Conservation (phyloP, 371 early-diverging fungal species). For the Syncephalastrum monosporum region DNA sequence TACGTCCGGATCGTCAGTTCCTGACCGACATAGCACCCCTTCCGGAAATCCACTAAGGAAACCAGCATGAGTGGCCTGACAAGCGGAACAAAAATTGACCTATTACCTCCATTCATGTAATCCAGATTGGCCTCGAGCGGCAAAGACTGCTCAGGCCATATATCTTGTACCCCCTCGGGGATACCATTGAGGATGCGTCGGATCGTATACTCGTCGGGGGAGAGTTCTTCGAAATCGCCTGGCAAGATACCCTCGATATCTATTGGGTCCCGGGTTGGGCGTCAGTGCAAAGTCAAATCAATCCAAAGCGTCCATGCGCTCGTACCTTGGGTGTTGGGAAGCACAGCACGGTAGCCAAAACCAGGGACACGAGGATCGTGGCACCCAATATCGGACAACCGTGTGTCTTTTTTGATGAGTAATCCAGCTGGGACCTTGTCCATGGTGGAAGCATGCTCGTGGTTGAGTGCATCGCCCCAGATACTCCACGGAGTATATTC, state of each 20-base stretch:
- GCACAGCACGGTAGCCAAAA: constrained; percentile 61
- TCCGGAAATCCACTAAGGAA: constrained; percentile 83
- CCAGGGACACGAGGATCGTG: constrained; percentile 56
- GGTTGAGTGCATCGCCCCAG: constrained; percentile 51
- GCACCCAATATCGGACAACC: constrained; percentile 53
- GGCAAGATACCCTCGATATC: constrained; percentile 23
- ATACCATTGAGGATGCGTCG: constrained; percentile 82
- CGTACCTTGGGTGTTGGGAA: constrained; percentile 26
- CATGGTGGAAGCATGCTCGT: constrained; percentile 7
- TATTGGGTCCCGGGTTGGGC: background rate
- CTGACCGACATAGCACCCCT: constrained; percentile 98
- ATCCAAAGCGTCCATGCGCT: too few species aligned
- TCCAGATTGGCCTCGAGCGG: constrained; percentile 94
- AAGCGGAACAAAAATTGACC: too few species aligned
- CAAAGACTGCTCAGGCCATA: constrained; percentile 68
- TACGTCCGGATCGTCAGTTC: constrained; percentile 96
- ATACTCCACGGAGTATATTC: constrained; percentile 59
- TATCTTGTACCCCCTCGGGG: constrained; percentile 87
- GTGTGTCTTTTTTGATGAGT: constrained; percentile 40
- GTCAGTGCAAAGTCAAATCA: background rate
- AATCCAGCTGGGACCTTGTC: constrained; percentile 13
- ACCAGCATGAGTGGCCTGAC: too few species aligned
- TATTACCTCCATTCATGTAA: constrained; percentile 80
- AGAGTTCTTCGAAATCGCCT: constrained; percentile 42
- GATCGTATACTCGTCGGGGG: constrained; percentile 66